Conservation (phyloP, 345 rosid species). For the Noccaea caerulescens region DNA sequence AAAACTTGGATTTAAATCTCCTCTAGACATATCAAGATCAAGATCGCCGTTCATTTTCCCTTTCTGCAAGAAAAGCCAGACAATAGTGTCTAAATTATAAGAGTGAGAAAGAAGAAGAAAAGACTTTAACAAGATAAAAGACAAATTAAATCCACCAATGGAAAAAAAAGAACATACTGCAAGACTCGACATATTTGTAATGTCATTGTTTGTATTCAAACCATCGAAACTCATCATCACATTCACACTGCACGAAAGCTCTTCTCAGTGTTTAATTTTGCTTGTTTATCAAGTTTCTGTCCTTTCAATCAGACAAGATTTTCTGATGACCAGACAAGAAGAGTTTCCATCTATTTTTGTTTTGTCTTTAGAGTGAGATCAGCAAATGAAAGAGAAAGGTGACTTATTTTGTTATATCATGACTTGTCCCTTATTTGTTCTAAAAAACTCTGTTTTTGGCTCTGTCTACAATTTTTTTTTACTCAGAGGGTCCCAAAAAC, state of each 20-base stretch:
- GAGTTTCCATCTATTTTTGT: constrained; percentile 10
- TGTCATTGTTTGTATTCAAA: constrained; percentile 35
- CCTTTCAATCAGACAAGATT: constrained; percentile 31
- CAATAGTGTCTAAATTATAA: constrained; percentile 19
- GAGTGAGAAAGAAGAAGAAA: constrained; percentile 18
- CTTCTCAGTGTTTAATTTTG: constrained; percentile 11
- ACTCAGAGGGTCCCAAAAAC: neutral
- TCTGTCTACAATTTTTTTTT: neutral
- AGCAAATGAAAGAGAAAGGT: constrained; percentile 25
- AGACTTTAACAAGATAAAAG: neutral
- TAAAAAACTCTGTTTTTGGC: constrained; percentile 1
- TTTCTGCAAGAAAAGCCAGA: constrained; percentile 43
- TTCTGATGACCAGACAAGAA: constrained; percentile 32
- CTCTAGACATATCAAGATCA: constrained; percentile 50
- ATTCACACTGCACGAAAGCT: constrained; percentile 4
- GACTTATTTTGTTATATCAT: constrained; percentile 16
- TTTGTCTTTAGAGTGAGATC: constrained; percentile 20
- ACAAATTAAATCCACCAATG: constrained; percentile 14
- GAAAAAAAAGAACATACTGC: constrained; percentile 39
- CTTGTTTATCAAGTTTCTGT: constrained; percentile 37
- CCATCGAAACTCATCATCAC: constrained; percentile 45
- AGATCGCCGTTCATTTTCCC: constrained; percentile 51
- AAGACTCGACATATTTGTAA: constrained; percentile 27
- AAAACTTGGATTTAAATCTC: constrained; percentile 52
- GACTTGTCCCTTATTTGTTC: constrained; percentile 25